phyloP scores from a whole-genome alignment of 2,329 filamentous ascomycete genomes.

The Hymenoscyphus albidus region DNA sequence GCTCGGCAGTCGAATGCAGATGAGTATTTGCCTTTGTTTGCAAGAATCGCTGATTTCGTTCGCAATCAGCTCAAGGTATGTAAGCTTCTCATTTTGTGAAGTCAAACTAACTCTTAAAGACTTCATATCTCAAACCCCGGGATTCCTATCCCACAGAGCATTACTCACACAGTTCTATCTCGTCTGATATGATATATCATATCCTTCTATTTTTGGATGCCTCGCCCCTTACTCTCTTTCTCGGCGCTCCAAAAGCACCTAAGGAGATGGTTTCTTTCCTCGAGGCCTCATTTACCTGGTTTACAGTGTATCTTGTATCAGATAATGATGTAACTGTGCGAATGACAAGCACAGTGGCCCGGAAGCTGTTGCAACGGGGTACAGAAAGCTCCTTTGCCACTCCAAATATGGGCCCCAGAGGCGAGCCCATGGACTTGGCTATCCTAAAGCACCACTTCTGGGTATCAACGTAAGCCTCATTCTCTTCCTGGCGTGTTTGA shows the following conservation, averaged over 20 bases:
- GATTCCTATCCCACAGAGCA: conserved; percentile 37
- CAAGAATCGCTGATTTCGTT: conserved; percentile 53
- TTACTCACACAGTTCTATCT: conserved; percentile 39
- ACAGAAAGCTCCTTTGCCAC: conserved; percentile 8
- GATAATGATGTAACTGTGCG: conserved; percentile 35
- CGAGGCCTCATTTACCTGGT: conserved; percentile 30
- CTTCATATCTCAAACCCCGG: conserved; percentile 19
- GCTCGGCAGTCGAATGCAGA: conserved; percentile 48
- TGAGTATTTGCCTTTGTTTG: conserved; percentile 53
- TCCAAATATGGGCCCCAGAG: neutral
- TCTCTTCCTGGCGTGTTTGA: neutral
- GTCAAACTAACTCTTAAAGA: conserved; percentile 24
- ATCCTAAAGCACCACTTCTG: conserved; percentile 34
- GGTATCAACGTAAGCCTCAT: conserved; percentile 35
- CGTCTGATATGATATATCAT: conserved; percentile 44
- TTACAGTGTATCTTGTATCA: conserved; percentile 30
- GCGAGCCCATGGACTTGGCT: conserved; percentile 25
- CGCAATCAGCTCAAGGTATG: conserved; percentile 53
- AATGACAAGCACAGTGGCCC: conserved; percentile 30
- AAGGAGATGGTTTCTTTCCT: conserved; percentile 37
- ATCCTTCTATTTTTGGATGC: conserved; percentile 56
- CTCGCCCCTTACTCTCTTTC: conserved; percentile 48
- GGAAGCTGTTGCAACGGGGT: conserved; percentile 30
- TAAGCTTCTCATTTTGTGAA: neutral
- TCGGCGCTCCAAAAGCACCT: conserved; percentile 37